A percentile compares a stretch with the other conserved stretches of the same genome.
Evolutionary conservation across 176 grass and related monocot species (phyloP).

Genomic region (Carex myosuroides): DNA sequence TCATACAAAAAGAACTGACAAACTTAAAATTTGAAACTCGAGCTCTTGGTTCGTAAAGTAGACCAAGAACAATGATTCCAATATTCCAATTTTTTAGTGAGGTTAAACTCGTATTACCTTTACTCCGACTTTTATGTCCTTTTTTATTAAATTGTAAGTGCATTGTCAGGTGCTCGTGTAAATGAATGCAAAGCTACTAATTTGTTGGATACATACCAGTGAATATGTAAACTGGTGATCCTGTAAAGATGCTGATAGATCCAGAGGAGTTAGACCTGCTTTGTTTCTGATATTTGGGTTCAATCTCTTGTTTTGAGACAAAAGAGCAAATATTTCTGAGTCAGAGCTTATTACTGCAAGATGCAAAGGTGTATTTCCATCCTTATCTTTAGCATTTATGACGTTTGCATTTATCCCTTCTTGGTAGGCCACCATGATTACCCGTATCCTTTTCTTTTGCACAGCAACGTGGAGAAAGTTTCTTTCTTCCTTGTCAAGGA

Average conservation of each 20-base stretch:
- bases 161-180: background rate
- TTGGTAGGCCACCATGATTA: constrained; percentile 5
- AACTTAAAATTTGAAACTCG: no score
- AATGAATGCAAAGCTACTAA: background rate
- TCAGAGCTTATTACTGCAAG: constrained; percentile 42
- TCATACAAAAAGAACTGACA: no score
- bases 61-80: background rate
- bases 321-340: constrained; percentile 44
- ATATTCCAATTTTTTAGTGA: background rate
- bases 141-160: background rate
- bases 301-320: constrained; percentile 33
- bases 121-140: background rate
- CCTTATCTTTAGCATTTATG: constrained; percentile 45
- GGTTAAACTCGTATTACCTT: background rate
- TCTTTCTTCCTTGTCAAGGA: constrained; percentile 47
- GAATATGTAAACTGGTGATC: background rate
- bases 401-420: background rate
- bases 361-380: constrained; percentile 69
- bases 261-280: constrained; percentile 43
- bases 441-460: constrained; percentile 29
- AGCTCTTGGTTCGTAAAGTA: no score
- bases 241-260: constrained; percentile 45
- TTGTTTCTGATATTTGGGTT: constrained; percentile 54
- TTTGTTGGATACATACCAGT: background rate
- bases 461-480: constrained; percentile 66